Percentiles rank a stretch among this genome's conserved stretches.
Conservation (phyloP, 192 early-diverging fungal species). For the Hyaloraphidium curvatum region DNA sequence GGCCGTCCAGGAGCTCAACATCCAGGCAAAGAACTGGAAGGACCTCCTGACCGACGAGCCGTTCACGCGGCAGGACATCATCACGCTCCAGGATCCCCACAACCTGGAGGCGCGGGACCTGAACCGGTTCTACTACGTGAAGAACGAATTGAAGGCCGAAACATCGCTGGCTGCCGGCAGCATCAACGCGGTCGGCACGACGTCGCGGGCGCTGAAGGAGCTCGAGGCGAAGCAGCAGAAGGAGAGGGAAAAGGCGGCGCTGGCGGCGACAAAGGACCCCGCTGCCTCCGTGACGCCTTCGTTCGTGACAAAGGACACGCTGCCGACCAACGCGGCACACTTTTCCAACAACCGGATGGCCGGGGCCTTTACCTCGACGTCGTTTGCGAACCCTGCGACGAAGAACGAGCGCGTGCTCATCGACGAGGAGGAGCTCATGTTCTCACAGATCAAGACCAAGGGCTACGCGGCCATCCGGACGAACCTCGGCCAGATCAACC, state of each 20-base stretch:
- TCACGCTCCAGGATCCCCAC: constrained; percentile 80
- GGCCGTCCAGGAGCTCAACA: constrained; percentile 68
- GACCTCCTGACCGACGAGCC: constrained; percentile 76
- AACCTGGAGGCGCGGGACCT: constrained; percentile 43
- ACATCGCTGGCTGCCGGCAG: neutral
- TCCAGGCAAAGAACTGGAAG: constrained; percentile 62
- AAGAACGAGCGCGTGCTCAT: constrained; percentile 45
- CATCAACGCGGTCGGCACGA: constrained; percentile 20
- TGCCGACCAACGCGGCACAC: constrained; percentile 57
- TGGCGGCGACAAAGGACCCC: neutral
- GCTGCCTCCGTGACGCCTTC: neutral
- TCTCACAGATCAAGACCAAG: constrained; percentile 57
- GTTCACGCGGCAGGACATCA: constrained; percentile 71
- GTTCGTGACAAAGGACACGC: constrained; percentile 18
- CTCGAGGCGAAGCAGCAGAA: neutral
- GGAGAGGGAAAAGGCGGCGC: neutral
- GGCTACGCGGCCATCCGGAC: constrained; percentile 61
- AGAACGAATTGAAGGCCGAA: constrained; percentile 40
- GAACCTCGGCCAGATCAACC: constrained; percentile 58
- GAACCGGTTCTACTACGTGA: constrained; percentile 52
- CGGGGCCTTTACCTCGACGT: constrained; percentile 73
- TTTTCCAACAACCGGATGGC: constrained; percentile 56
- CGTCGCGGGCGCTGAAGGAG: constrained; percentile 30
- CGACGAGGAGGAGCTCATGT: constrained; percentile 77
- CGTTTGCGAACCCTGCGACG: constrained; percentile 48